These are phyloP conservation scores for Plasmodium knowlesi DNA, from an alignment of 169 alveolate species.

Conservation along the genomic window DNA sequence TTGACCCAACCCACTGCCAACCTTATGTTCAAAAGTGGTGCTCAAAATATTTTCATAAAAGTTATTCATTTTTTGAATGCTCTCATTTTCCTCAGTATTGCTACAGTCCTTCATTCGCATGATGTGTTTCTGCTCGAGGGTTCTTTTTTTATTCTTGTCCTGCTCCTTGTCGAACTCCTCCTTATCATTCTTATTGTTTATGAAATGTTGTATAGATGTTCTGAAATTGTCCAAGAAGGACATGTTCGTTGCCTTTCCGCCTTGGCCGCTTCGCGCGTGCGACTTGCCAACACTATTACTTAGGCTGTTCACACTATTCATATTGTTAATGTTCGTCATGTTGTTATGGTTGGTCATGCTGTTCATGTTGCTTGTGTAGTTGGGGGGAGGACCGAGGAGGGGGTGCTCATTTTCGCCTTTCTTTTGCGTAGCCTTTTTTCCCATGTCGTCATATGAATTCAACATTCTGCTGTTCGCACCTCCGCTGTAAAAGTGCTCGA, in stretches of 20 bases:
- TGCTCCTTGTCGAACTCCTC: not conserved
- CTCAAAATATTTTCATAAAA: not conserved
- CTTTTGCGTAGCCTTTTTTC: not conserved
- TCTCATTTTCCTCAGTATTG: not conserved
- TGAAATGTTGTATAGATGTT: conserved; percentile 5
- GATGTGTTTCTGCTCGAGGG: not conserved
- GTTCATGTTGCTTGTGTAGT: not conserved
- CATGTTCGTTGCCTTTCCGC: not conserved
- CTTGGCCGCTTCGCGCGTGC: not conserved
- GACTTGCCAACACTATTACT: not conserved
- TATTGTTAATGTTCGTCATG: too few relatives aligned
- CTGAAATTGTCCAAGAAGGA: conserved; percentile 18
- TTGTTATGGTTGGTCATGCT: not conserved
- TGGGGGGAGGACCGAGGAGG: not conserved
- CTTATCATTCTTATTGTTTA: not conserved
- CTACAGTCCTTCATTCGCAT: conserved; percentile 14
- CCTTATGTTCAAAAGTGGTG: not conserved
- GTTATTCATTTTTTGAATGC: not conserved
- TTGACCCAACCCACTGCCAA: not conserved
- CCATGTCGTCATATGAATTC: not conserved
- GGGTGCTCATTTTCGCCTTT: not conserved
- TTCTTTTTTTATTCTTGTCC: not conserved
- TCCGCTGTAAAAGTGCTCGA: not conserved
- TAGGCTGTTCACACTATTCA: not conserved
- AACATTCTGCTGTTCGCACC: not conserved